phyloP scores from a whole-genome alignment of 2,329 filamentous ascomycete species.

The Metarhizium anisopliae region DNA sequence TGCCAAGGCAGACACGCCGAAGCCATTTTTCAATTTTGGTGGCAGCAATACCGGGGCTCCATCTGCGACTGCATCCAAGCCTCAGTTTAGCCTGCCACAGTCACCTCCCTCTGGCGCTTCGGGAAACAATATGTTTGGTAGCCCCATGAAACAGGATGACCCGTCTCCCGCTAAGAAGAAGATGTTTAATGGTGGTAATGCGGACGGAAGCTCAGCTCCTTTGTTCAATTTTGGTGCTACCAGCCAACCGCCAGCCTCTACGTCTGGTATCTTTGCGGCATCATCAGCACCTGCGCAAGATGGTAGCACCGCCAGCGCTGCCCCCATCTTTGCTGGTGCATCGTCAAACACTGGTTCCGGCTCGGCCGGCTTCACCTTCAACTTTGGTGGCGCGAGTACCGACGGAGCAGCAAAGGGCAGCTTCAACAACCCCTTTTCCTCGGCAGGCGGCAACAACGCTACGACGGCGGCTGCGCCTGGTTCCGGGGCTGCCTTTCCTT shows the following conservation, averaged over 20 bases:
- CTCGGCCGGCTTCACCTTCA: constrained; percentile 24
- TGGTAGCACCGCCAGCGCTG: constrained; percentile 8
- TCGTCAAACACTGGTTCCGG: constrained; percentile 14
- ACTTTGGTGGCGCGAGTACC: constrained; percentile 11
- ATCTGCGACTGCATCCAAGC: constrained; percentile 19
- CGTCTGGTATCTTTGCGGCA: constrained; percentile 30
- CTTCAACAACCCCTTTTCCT: constrained; percentile 33
- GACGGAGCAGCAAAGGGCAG: constrained; percentile 13
- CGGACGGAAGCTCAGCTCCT: constrained; percentile 16
- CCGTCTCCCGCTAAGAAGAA: constrained; percentile 29
- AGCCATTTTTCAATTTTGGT: constrained; percentile 26
- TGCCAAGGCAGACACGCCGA: constrained; percentile 9
- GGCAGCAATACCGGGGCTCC: constrained; percentile 16
- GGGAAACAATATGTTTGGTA: constrained; percentile 27
- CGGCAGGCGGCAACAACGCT: constrained; percentile 17
- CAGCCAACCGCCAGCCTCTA: constrained; percentile 13
- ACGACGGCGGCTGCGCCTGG: constrained; percentile 14
- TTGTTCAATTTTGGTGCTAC: constrained; percentile 25
- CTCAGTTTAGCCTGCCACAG: constrained; percentile 28
- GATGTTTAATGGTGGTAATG: constrained; percentile 17
- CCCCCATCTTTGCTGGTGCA: constrained; percentile 31
- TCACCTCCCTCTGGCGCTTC: constrained; percentile 20
- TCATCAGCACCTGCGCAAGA: constrained; percentile 15
- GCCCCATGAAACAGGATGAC: constrained; percentile 34
- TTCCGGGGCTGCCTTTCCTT: constrained; percentile 27